A percentile compares a stretch with the other conserved stretches of the same genome.
Conservation (phyloP, 441 rosid genomes). For the Flueggea neowawraea region DNA sequence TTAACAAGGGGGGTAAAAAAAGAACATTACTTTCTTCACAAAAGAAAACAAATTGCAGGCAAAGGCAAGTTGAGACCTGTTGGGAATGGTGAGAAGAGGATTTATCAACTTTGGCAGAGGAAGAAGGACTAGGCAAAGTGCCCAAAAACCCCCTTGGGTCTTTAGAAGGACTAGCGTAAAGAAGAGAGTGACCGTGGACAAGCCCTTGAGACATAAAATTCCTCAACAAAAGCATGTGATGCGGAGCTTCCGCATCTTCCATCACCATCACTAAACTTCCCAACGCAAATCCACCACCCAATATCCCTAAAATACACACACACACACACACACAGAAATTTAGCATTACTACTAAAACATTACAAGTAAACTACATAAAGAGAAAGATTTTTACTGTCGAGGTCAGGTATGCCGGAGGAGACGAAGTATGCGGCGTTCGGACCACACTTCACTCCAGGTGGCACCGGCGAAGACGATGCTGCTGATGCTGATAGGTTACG, state of each 20-base stretch:
- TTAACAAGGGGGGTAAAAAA: background rate
- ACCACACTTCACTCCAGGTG: slow-evolving; percentile 77
- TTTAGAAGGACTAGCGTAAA: slow-evolving; percentile 79
- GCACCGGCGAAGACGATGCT: slow-evolving; percentile 30
- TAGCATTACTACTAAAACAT: background rate
- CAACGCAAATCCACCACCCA: slow-evolving; percentile 83
- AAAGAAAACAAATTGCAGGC: background rate
- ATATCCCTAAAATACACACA: slow-evolving; percentile 43
- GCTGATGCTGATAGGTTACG: slow-evolving; percentile 40
- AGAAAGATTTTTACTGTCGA: slow-evolving; percentile 55
- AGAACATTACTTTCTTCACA: background rate
- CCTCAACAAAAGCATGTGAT: slow-evolving; percentile 87
- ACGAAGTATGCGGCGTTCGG: slow-evolving; percentile 73
- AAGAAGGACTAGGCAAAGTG: slow-evolving; percentile 81
- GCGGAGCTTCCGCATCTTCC: slow-evolving; percentile 98
- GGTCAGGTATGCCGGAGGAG: slow-evolving; percentile 84
- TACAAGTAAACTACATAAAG: background rate
- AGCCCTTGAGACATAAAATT: slow-evolving; percentile 98
- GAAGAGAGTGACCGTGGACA: slow-evolving; percentile 74
- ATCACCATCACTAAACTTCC: slow-evolving; percentile 92
- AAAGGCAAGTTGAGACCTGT: slow-evolving; percentile 34
- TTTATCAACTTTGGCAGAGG: slow-evolving; percentile 55
- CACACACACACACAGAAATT: background rate
- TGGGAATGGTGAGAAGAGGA: slow-evolving; percentile 35
- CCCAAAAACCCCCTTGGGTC: slow-evolving; percentile 87